Conservation (phyloP, 208 protist genomes). For the Acanthamoeba lenticulata region DNA sequence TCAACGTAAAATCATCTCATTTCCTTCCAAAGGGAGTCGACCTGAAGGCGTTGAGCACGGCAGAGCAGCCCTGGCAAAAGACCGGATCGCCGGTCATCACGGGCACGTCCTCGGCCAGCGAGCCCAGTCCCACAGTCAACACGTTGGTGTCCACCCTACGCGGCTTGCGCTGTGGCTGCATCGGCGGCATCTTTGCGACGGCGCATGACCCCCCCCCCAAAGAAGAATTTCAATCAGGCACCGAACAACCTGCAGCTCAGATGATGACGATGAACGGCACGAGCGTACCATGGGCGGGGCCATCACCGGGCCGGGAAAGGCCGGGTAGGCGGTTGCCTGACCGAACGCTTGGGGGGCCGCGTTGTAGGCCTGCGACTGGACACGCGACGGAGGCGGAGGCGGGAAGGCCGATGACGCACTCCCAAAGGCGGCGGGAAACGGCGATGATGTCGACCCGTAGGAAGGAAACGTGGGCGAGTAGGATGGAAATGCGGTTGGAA, state of each 20-base stretch:
- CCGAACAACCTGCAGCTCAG: too few species aligned
- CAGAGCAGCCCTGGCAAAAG: conserved; percentile 71
- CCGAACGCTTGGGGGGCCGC: background rate
- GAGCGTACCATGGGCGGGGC: too few species aligned
- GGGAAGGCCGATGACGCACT: background rate
- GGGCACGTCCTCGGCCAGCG: conserved; percentile 8
- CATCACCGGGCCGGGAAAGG: background rate
- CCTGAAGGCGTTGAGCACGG: conserved; percentile 65
- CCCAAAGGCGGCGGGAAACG: background rate
- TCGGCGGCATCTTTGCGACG: background rate
- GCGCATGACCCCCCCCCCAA: background rate
- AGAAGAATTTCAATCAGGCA: background rate
- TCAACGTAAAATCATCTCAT: background rate
- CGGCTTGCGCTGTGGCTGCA: background rate
- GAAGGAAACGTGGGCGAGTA: background rate
- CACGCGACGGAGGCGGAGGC: background rate
- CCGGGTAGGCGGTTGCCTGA: background rate
- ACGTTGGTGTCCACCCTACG: conserved; percentile 71
- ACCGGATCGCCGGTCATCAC: conserved; percentile 77
- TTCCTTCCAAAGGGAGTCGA: background rate
- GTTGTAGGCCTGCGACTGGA: background rate
- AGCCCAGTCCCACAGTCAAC: conserved; percentile 39
- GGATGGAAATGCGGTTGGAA: background rate
- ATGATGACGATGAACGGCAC: too few species aligned
- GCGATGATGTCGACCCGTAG: background rate